Conservation (phyloP, 163 green algal genomes). For the Trebouxia gelatinosa region DNA sequence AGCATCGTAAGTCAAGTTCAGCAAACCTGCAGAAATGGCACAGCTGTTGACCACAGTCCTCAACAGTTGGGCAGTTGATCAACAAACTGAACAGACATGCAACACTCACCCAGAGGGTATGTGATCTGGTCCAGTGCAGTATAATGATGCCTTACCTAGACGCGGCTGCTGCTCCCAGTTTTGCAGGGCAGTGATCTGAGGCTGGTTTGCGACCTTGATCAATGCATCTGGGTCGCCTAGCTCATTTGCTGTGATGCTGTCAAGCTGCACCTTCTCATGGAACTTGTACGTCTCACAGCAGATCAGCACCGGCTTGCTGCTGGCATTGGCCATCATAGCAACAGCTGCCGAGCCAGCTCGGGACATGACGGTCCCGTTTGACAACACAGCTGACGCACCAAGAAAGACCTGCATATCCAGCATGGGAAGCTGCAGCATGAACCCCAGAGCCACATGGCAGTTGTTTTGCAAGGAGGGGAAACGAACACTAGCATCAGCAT, state of each 20-base stretch:
- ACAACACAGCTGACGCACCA: constrained; percentile 84
- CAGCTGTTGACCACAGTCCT: no score
- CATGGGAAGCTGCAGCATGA: background rate
- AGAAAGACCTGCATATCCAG: constrained; percentile 77
- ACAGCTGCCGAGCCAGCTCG: constrained; percentile 82
- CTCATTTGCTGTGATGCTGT: constrained; percentile 96
- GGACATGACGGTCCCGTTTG: constrained; percentile 89
- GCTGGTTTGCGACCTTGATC: constrained; percentile 9
- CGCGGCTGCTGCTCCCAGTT: constrained; percentile 55
- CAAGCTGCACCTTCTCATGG: constrained; percentile 92
- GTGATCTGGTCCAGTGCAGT: no score
- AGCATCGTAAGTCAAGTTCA: constrained; percentile 93
- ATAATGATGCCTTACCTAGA: constrained; percentile 53
- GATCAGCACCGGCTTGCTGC: constrained; percentile 68
- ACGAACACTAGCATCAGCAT: no score
- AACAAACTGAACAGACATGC: no score
- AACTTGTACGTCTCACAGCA: constrained; percentile 98
- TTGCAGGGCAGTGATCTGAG: constrained; percentile 39
- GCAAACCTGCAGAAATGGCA: constrained; percentile 61
- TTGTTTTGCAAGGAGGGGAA: no score
- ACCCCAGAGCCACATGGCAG: no score
- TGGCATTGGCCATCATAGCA: constrained; percentile 73
- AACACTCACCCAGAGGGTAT: no score
- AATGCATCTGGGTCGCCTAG: constrained; percentile 79
- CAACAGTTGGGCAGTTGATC: no score